Conservation (phyloP, 495 filamentous ascomycete genomes). For the Bombardia bombarda region DNA sequence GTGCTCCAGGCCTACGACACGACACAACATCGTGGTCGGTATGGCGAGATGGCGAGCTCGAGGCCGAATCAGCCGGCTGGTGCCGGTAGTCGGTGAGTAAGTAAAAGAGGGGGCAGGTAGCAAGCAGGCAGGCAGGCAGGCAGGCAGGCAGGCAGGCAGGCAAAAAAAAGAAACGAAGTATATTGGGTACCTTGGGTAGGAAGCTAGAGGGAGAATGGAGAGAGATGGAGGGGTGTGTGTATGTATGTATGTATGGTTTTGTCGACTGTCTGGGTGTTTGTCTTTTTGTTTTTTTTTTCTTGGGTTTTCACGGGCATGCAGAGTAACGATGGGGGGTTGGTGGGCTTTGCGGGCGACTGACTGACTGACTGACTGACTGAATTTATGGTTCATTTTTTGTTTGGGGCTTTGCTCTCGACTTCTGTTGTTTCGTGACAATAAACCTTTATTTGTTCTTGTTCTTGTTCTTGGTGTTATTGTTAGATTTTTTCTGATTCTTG, state of each 20-base stretch:
- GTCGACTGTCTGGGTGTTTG: neutral
- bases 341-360: no score
- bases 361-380: no score
- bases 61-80: constrained; percentile 15
- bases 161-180: neutral
- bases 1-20: constrained; percentile 97
- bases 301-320: no score
- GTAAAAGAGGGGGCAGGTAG: neutral
- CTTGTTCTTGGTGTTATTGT: neutral
- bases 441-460: neutral
- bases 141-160: neutral
- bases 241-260: no score
- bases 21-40: constrained; percentile 80
- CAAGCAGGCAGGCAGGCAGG: neutral
- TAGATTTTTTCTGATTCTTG: no score
- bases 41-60: constrained; percentile 90
- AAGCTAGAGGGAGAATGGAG: neutral
- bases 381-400: no score
- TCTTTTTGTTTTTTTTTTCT: neutral
- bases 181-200: no score
- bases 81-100: neutral
- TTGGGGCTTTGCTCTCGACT: no score
- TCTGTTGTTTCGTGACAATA: neutral
- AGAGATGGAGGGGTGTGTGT: no score
- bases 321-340: no score